Percentiles rank a stretch among this genome's conserved stretches.
phyloP scores from a whole-genome alignment of 208 protist genomes.

The Crithidia bombi region DNA sequence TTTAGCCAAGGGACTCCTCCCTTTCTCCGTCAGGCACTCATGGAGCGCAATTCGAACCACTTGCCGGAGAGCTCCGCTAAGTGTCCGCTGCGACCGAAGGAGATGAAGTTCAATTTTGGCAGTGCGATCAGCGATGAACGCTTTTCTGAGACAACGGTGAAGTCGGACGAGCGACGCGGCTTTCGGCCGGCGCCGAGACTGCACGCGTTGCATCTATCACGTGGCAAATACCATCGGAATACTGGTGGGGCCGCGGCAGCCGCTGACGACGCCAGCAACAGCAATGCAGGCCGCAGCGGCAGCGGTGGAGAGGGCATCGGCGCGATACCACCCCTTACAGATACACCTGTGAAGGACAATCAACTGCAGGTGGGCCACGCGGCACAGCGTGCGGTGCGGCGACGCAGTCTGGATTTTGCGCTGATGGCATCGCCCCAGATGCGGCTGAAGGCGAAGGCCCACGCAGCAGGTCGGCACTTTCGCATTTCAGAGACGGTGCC shows the following conservation, averaged over 20 bases:
- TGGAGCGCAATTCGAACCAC: slow-evolving; percentile 23
- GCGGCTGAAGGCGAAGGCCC: slow-evolving; percentile 7
- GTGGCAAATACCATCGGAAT: not conserved
- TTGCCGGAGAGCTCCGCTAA: slow-evolving; percentile 25
- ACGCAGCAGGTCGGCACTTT: slow-evolving; percentile 7
- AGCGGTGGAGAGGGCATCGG: slow-evolving; percentile 1
- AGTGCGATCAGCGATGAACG: slow-evolving; percentile 22
- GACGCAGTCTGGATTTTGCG: slow-evolving; percentile 13
- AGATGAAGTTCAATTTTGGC: slow-evolving; percentile 56
- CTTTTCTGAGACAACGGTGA: slow-evolving; percentile 17
- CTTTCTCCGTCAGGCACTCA: not conserved
- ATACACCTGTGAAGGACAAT: slow-evolving; percentile 16
- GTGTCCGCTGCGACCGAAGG: slow-evolving; percentile 52
- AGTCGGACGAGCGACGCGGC: slow-evolving; percentile 33
- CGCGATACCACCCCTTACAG: not conserved
- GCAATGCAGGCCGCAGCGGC: not conserved
- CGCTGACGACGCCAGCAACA: not conserved
- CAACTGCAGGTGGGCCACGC: slow-evolving; percentile 2
- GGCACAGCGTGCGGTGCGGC: not conserved
- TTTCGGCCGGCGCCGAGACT: slow-evolving; percentile 30
- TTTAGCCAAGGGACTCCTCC: slow-evolving; percentile 3
- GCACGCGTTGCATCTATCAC: slow-evolving; percentile 14
- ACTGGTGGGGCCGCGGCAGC: not conserved
- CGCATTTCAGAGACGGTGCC: slow-evolving; percentile 22
- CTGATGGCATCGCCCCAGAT: slow-evolving; percentile 23